Percentiles rank a stretch among this genome's conserved stretches.
phyloP scores from a whole-genome alignment of 1,139 yeast species.

The Scheffersomyces quercinus region DNA sequence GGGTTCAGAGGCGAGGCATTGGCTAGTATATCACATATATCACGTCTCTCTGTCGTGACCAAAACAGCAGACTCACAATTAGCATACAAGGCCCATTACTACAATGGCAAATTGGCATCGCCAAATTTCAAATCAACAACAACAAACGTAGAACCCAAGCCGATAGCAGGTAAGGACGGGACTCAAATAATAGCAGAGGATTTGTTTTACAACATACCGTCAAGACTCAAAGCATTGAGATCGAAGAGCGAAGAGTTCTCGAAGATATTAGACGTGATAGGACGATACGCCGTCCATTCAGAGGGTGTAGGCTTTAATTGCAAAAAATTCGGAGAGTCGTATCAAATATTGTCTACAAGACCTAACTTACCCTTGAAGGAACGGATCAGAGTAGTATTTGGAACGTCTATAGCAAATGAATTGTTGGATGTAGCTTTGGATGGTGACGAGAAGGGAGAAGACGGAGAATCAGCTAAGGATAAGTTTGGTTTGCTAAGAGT shows the following conservation, averaged over 20 bases:
- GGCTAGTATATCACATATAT: constrained; percentile 61
- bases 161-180: constrained; percentile 86
- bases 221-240: constrained; percentile 67
- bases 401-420: constrained; percentile 67
- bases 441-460: constrained; percentile 14
- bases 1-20: constrained; percentile 67
- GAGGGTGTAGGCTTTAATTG: constrained; percentile 72
- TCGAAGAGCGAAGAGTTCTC: constrained; percentile 74
- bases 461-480: constrained; percentile 12
- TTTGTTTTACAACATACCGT: constrained; percentile 83
- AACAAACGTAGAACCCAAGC: constrained; percentile 51
- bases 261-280: constrained; percentile 78
- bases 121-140: constrained; percentile 30
- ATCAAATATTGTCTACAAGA: constrained; percentile 56
- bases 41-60: constrained; percentile 74
- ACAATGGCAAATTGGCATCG: constrained; percentile 59
- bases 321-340: constrained; percentile 71
- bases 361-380: constrained; percentile 53
- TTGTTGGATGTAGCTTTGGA: constrained; percentile 46
- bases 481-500: constrained; percentile 51
- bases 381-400: constrained; percentile 72
- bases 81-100: constrained; percentile 69
- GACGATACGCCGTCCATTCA: constrained; percentile 80
- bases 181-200: constrained; percentile 87
- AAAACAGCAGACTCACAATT: constrained; percentile 60